These are phyloP conservation scores for Takashimella tepidaria DNA, from an alignment of 1,284 basidiomycete species.

Conservation along the genomic window DNA sequence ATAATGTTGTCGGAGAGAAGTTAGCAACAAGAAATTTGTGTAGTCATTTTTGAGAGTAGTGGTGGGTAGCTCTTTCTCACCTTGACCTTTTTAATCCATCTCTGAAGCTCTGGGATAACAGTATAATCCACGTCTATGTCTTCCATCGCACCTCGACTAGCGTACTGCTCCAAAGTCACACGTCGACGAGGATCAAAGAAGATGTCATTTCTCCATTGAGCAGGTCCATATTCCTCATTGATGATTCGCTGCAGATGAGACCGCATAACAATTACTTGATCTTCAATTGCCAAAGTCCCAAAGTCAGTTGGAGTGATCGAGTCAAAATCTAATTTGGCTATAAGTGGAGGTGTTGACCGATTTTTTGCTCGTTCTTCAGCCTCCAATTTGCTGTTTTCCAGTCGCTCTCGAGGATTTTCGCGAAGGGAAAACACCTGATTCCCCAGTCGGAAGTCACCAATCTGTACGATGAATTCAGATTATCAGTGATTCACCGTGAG, in stretches of 20 bases:
- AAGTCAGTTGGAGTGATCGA: constrained; percentile 7
- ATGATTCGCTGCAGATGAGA: constrained; percentile 22
- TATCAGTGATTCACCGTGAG: too few species aligned
- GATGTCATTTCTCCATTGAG: constrained; percentile 27
- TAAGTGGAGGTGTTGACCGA: too few species aligned
- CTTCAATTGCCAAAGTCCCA: constrained; percentile 3
- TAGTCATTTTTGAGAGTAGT: too few species aligned
- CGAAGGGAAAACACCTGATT: too few species aligned
- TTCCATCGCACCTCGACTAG: constrained; percentile 23
- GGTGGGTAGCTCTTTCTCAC: too few species aligned
- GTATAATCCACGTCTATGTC: constrained; percentile 19
- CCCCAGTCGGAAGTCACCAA: constrained; percentile 11
- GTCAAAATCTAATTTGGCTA: too few species aligned
- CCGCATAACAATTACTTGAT: constrained; percentile 22
- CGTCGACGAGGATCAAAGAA: constrained; percentile 14
- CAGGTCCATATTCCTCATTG: constrained; percentile 25
- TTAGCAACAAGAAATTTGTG: too few species aligned
- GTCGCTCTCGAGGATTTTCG: too few species aligned
- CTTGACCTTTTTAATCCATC: constrained; percentile 21
- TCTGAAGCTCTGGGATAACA: constrained; percentile 21
- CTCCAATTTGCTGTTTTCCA: too few species aligned
- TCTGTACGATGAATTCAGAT: too few species aligned
- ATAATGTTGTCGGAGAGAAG: too few species aligned
- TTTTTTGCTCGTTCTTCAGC: too few species aligned
- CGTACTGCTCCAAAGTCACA: constrained; percentile 1